Percentiles rank a stretch among this genome's conserved stretches.
phyloP scores from a whole-genome alignment of 2,329 filamentous ascomycete species.

The Lachnellula subtilissima region DNA sequence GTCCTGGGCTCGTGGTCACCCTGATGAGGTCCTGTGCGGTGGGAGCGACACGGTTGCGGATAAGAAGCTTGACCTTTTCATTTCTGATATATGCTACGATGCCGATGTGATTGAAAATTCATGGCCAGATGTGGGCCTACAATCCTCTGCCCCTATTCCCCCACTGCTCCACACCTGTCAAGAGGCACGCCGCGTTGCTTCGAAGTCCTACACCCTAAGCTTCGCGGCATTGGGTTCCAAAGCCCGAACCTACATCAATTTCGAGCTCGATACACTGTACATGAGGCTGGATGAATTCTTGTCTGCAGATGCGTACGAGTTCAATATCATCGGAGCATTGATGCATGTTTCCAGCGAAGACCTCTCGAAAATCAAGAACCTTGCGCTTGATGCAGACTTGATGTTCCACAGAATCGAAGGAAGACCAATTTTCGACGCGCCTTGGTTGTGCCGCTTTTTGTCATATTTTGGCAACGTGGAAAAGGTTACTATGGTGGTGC shows the following conservation, averaged over 20 bases:
- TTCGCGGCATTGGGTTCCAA: neutral
- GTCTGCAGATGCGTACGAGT: neutral
- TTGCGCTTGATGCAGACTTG: too few species aligned
- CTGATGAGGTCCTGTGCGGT: too few species aligned
- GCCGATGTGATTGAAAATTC: neutral
- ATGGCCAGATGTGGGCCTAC: neutral
- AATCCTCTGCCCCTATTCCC: neutral
- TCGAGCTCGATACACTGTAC: neutral
- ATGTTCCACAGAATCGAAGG: too few species aligned
- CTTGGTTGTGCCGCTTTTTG: neutral
- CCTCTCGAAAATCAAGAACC: too few species aligned
- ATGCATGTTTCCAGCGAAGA: neutral
- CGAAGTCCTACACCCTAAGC: neutral
- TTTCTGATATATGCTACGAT: neutral
- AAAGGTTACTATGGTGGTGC: neutral
- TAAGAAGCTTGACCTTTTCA: neutral
- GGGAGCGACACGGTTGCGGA: neutral
- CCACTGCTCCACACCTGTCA: neutral
- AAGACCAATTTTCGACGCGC: too few species aligned
- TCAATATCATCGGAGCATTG: neutral
- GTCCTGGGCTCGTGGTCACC: too few species aligned
- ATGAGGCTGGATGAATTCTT: neutral
- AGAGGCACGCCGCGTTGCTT: neutral
- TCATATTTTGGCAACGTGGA: neutral
- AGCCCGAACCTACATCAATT: neutral